These are phyloP conservation scores for Wickerhamomyces xylosicus DNA, from an alignment of 805 yeast genomes.

Conservation along the genomic window DNA sequence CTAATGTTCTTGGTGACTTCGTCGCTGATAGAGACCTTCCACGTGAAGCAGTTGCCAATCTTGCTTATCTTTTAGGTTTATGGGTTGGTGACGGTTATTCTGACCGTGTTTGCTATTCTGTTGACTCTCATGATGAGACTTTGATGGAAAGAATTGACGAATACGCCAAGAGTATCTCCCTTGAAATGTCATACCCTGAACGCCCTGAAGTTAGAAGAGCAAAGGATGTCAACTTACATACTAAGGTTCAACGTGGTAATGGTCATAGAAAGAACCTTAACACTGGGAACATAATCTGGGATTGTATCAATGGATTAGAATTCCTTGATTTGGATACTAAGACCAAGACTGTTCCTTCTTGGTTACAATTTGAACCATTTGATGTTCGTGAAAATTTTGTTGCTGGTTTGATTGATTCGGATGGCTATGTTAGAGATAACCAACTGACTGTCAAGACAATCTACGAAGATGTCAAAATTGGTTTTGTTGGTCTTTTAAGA, in stretches of 20 bases:
- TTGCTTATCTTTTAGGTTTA: conserved; percentile 31
- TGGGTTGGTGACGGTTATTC: conserved; percentile 29
- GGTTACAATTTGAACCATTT: conserved; percentile 25
- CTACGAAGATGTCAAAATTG: conserved; percentile 24
- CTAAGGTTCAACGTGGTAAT: no score
- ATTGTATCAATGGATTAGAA: conserved; percentile 11
- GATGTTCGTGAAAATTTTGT: conserved; percentile 32
- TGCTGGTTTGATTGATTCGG: conserved; percentile 34
- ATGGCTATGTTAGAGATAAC: conserved; percentile 22
- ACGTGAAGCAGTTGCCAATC: conserved; percentile 14
- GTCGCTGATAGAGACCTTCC: conserved; percentile 16
- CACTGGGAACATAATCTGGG: conserved; percentile 22
- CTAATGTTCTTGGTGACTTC: conserved; percentile 20
- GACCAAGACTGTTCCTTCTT: conserved; percentile 24
- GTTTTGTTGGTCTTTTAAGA: conserved; percentile 28
- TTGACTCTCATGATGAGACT: conserved; percentile 19
- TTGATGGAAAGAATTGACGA: conserved; percentile 19
- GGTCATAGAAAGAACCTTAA: no score
- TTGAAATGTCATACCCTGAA: conserved; percentile 1
- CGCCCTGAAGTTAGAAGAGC: no score
- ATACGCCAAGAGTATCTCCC: conserved; percentile 8
- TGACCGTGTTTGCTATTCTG: conserved; percentile 13
- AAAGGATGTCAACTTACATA: no score
- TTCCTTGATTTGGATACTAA: background rate
- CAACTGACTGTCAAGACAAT: conserved; percentile 23